Base-by-base conservation (phyloP, 208 protist genomes). In the Balamuthia mandrillaris region DNA sequence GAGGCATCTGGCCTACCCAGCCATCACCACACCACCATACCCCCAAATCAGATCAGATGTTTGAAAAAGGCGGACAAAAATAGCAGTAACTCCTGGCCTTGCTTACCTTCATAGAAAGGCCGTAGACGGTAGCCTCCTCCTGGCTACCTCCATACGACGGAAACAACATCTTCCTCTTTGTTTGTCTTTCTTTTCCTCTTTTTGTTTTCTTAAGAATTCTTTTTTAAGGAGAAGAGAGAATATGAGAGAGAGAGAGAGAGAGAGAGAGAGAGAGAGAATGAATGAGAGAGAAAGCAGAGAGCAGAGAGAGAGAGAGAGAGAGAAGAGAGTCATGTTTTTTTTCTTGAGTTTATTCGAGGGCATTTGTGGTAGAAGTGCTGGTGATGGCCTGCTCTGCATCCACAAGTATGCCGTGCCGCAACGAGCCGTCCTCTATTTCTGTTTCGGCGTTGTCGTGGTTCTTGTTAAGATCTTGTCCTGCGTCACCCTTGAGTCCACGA, bases 111-210 rank as follows among this genome's bases (percentile, higher is more conserved):
- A 72, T 33, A 0, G 63, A 41, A 2, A 72, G 33, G 37, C 63
- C 63, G 63, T 72, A 72, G 63, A 72, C 63, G 9, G 47, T 33
- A 6, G 63, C 63, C 63, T 72, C 63, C 9, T 72, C 63, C 31
- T 45, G 3, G 2, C 18, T 16, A 72, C 47, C 35, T 33, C 21
- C 16, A 18, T 24, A 24, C 14, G 16, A 24, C 47, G 47, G 16
- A 14, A 54, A 24, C 21, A 18, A 54, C 21, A 54, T 24, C 21
- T 21, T 54, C 47, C n/a, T n/a, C n/a, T n/a, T n/a, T n/a, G n/a
- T n/a, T n/a, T n/a, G 47, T 24, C 14, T 24, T 21, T 24, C 47
- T 24, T 24, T 24, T 24, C 47, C 14, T 21, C 47, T 24, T 24
- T 21, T 24, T 21, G 47, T 24, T 24, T 54, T 54, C 47, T 24